Base-by-base conservation (phyloP, 106 monocot species). In the Allium cepa region DNA sequence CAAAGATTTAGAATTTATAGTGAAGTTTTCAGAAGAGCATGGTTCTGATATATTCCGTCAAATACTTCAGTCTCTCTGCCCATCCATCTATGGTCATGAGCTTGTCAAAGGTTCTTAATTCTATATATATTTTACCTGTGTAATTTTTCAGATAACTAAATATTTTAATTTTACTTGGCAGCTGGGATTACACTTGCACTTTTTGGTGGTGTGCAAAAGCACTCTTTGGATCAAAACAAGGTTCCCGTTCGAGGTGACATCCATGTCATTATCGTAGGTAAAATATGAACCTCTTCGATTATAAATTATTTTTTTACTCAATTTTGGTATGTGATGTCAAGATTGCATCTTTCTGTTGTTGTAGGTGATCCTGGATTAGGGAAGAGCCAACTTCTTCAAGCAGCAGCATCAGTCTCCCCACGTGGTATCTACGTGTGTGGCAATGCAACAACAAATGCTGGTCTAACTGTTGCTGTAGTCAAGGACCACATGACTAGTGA, bases 351-450 rank as follows among this genome's bases (percentile, higher is more conserved):
- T 46, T 56, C 57, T 53, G 63, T 62, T 75, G 11, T 72, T 61
- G 7, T 50, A 99, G 99, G 99, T 73, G 99, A 99, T 79, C 99
- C 99, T 83, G 99, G 99, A 67, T 71, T 99, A 59, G 99, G 99
- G 10, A 99, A 99, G 79, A 99, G 99, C 63, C 99, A 99, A 81
- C 92, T 99, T 70, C 79, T 99, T 12, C 99, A 99, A 75, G 99
- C 99, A 73, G 90, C 99, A 59, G 84, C 92, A 71, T 78, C 82
- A 62, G 81, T 99, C 73, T 92, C 99, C 68, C 92, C 99, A 16
- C 73, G 99, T 72, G 99, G 99, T 36, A 99, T 99, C 47, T 99
- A 99, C 79, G 99, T 99, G 9, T 99, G 99, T 74, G 99, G 99
- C 17, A 99, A 99, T 81, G 90, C 84, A 67, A 93, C 99, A 66